Percentiles rank a stretch among this genome's conserved stretches.
Conservation (phyloP, 345 rosid species). For the Salix arbutifolia region DNA sequence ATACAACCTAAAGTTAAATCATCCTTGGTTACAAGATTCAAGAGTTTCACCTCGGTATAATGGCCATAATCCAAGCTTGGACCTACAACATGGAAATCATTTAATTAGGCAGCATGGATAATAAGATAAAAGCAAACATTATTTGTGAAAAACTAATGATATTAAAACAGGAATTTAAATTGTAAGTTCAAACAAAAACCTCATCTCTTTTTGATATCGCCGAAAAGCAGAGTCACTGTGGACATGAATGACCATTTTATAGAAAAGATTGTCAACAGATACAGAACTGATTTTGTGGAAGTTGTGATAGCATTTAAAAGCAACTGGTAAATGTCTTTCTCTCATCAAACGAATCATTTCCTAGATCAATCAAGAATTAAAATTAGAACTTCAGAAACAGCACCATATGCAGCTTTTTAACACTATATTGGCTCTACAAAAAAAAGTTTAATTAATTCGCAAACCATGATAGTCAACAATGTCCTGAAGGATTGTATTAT, state of each 20-base stretch:
- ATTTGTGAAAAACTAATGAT: not conserved
- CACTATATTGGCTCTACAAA: not conserved
- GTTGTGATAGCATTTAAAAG: constrained; percentile 88
- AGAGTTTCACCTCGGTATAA: constrained; percentile 78
- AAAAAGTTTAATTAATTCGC: too few species aligned
- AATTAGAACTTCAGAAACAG: not conserved
- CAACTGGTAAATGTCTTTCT: constrained; percentile 72
- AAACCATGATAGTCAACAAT: too few species aligned
- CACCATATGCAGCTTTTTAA: not conserved
- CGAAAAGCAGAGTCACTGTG: constrained; percentile 74
- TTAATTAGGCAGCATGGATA: constrained; percentile 17
- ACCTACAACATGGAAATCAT: constrained; percentile 43
- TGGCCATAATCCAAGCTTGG: constrained; percentile 84
- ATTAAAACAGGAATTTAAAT: constrained; percentile 8
- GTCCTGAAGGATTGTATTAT: too few species aligned
- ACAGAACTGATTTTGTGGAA: constrained; percentile 57
- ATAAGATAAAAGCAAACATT: not conserved
- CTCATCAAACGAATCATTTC: constrained; percentile 85
- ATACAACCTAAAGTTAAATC: not conserved
- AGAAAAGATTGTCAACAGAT: constrained; percentile 70
- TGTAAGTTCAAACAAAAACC: constrained; percentile 41
- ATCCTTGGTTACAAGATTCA: not conserved
- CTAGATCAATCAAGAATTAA: constrained; percentile 33
- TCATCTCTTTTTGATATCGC: constrained; percentile 94
- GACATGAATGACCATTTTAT: constrained; percentile 91